Conservation (phyloP, 192 early-diverging fungal species). For the Linderina pennispora region DNA sequence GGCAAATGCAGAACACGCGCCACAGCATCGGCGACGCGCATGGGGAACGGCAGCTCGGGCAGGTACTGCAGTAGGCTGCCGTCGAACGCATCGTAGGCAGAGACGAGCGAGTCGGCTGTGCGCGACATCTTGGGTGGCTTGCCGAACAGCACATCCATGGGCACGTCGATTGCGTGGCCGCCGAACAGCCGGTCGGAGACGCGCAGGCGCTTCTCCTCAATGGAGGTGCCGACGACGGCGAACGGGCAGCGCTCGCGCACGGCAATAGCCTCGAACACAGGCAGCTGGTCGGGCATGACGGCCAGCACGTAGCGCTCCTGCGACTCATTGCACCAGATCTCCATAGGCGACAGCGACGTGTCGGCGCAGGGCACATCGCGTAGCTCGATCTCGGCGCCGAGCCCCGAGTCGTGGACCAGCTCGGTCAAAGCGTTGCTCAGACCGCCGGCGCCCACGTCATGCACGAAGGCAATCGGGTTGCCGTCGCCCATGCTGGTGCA, state of each 20-base stretch:
- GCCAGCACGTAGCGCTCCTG: conserved; percentile 99
- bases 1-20: conserved; percentile 79
- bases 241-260: conserved; percentile 87
- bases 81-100: conserved; percentile 53
- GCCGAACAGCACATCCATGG: conserved; percentile 95
- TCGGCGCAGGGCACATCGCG: conserved; percentile 90
- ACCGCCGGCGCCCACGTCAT: conserved; percentile 99
- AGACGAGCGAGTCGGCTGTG: conserved; percentile 50
- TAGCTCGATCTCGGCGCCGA: conserved; percentile 88
- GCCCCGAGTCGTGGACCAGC: conserved; percentile 90
- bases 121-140: conserved; percentile 96
- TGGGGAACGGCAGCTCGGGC: conserved; percentile 11
- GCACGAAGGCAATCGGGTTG: conserved; percentile 89
- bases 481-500: conserved; percentile 76
- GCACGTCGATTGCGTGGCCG: conserved; percentile 78
- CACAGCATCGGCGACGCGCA: conserved; percentile 58
- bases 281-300: conserved; percentile 61
- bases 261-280: conserved; percentile 68
- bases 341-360: conserved; percentile 96
- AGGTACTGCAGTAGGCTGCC: conserved; percentile 55
- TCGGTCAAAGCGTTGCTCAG: conserved; percentile 97
- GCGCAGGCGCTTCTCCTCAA: conserved; percentile 71
- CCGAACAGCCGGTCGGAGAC: conserved; percentile 66
- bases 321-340: conserved; percentile 99
- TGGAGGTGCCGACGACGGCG: conserved; percentile 86